phyloP scores from a whole-genome alignment of 257 asterid genomes.

The Rubia yunnanensis region DNA sequence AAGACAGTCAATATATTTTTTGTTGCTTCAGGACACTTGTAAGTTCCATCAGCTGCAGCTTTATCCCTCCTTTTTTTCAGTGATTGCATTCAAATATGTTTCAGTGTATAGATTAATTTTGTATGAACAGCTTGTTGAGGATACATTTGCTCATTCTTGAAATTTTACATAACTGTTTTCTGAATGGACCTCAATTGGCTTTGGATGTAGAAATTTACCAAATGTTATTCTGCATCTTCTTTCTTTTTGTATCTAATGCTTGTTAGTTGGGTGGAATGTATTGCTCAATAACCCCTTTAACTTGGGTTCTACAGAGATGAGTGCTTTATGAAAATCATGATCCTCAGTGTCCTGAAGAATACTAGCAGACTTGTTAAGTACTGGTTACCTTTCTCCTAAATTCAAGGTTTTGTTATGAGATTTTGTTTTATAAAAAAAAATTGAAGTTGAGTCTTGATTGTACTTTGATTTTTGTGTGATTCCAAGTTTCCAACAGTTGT shows the following conservation, averaged over 20 bases:
- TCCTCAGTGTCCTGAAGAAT: constrained; percentile 82
- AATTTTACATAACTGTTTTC: background rate
- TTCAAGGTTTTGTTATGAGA: constrained; percentile 65
- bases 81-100: background rate
- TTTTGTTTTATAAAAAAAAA: no score
- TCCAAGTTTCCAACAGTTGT: background rate
- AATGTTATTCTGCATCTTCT: background rate
- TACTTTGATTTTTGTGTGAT: background rate
- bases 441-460: background rate
- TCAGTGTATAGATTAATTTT: background rate
- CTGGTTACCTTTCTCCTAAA: constrained; percentile 98
- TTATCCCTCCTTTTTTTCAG: background rate
- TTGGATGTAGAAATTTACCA: background rate
- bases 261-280: background rate
- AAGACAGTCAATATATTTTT: constrained; percentile 81
- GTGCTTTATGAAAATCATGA: constrained; percentile 89
- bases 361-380: constrained; percentile 89
- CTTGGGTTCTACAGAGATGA: constrained; percentile 60
- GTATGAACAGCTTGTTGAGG: background rate
- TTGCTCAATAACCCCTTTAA: background rate
- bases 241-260: background rate
- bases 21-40: constrained; percentile 97
- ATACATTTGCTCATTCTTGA: background rate
- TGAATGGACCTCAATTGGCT: background rate
- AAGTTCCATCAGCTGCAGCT: constrained; percentile 29